A percentile compares a stretch with the other conserved stretches of the same genome.
phyloP scores from a whole-genome alignment of 2,329 filamentous ascomycete species.

The Cercospora berteroae region DNA sequence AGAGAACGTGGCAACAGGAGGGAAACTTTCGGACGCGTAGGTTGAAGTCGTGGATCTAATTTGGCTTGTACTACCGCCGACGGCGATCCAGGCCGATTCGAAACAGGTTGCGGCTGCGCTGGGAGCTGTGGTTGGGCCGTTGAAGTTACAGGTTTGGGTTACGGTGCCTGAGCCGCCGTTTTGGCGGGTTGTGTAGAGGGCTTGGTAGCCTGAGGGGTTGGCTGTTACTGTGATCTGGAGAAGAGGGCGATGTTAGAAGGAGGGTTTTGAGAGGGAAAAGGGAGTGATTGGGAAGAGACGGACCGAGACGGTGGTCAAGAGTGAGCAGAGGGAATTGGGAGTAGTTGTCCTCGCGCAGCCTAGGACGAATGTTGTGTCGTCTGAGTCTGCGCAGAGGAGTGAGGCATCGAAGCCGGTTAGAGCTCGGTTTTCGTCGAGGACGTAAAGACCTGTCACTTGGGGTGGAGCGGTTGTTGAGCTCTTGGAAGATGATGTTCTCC shows the following conservation, averaged over 20 bases:
- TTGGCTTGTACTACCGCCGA: neutral
- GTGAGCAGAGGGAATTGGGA: neutral
- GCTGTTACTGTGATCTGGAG: conserved; percentile 6
- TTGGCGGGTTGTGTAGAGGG: neutral
- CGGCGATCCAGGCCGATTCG: neutral
- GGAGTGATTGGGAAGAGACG: neutral
- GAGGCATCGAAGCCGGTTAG: conserved; percentile 3
- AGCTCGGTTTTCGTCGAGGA: neutral
- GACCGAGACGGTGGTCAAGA: neutral
- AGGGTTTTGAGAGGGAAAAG: neutral
- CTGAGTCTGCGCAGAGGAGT: conserved; percentile 1
- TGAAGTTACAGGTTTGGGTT: conserved; percentile 6
- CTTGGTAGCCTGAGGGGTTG: neutral
- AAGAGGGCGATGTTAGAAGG: neutral
- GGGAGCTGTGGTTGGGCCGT: neutral
- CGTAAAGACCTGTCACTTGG: neutral
- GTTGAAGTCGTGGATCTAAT: neutral
- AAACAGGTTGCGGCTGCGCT: neutral
- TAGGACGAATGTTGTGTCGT: conserved; percentile 5
- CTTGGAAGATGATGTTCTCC: neutral
- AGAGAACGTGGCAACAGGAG: neutral
- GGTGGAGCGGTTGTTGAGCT: neutral
- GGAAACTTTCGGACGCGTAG: neutral
- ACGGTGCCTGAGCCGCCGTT: neutral
- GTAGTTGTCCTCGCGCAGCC: neutral